Evolutionary conservation across 2,329 filamentous ascomycete species (phyloP), one percentile per base, ranked within the genome.

Genomic region (Nemania sp.): DNA sequence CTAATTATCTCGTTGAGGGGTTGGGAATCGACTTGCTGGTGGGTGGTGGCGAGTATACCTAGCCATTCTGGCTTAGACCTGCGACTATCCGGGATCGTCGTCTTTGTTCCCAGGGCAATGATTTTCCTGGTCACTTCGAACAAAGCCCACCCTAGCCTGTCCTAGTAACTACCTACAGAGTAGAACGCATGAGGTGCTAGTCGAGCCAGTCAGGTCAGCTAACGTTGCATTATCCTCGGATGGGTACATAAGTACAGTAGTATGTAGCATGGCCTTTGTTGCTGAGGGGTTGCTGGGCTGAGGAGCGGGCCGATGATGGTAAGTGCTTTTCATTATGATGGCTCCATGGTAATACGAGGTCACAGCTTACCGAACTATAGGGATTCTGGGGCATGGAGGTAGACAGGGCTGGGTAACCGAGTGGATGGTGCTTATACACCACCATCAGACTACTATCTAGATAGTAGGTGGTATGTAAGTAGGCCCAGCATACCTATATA

Each of bases 331-430:
- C 62, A 72, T 60, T 61, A 57, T 65, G 56, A 66, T 67, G 45
- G 32, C 51, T 43, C 56, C 60, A 64, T 64, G 62, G 66, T 72
- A 72, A 72, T 73, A 73, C 71, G 71, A 75, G 71, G 70, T 69
- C 70, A 73, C 66, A 67, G 65, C 66, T 60, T 68, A 62, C 54
- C 64, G 55, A 69, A 61, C 54, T 66, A 10, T 22, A 35, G 29
- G 26, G 11, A 59, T 55, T 52, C 5, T 47, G 15, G 24, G 35
- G 70, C 68, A 72, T 68, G 69, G 68, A 65, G 49, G 29, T 24
- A 22, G 38, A 11, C 66, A 32, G 29, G 8, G 5, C 4, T 32
- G 29, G 8, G 45, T 45, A n/a, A 64, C 35, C 7, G 35, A 41
- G 35, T 41, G 35, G 35, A 41, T 41, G 35, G 35, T 41, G 11